phyloP scores from a whole-genome alignment of 805 yeast genomes.

The Lipomyces starkeyi region DNA sequence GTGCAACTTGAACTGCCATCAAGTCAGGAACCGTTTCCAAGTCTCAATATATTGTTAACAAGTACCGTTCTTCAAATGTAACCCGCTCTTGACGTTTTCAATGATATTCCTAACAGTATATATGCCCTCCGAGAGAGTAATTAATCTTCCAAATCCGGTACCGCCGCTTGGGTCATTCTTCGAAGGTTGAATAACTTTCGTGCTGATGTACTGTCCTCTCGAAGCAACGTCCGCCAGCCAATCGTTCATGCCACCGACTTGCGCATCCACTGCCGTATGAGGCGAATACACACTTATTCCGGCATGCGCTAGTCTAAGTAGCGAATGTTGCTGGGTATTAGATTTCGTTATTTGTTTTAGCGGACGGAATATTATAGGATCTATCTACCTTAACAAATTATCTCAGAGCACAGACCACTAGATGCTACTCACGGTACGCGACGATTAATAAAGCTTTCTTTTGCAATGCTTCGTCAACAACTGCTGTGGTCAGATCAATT shows the following conservation, averaged over 20 bases:
- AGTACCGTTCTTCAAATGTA: slow-evolving; percentile 54
- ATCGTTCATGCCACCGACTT: slow-evolving; percentile 90
- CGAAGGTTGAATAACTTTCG: slow-evolving; percentile 73
- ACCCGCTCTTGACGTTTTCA: slow-evolving; percentile 39
- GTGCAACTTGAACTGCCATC: slow-evolving; percentile 65
- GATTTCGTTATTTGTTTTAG: slow-evolving; percentile 70
- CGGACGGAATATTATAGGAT: slow-evolving; percentile 92
- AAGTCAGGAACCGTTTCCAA: neutral
- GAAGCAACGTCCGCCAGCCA: slow-evolving; percentile 75
- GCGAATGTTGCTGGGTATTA: slow-evolving; percentile 82
- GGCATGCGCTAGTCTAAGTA: slow-evolving; percentile 71
- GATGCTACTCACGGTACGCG: slow-evolving; percentile 63
- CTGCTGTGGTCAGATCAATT: slow-evolving; percentile 81
- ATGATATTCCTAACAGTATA: slow-evolving; percentile 16
- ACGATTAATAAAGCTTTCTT: slow-evolving; percentile 60
- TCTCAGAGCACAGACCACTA: too few relatives aligned
- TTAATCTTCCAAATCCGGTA: slow-evolving; percentile 49
- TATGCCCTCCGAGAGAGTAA: slow-evolving; percentile 57
- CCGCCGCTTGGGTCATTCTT: slow-evolving; percentile 50
- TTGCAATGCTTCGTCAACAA: slow-evolving; percentile 81
- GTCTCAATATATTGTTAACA: neutral
- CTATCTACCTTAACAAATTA: slow-evolving; percentile 10
- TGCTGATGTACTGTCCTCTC: slow-evolving; percentile 33
- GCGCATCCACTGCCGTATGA: slow-evolving; percentile 95
- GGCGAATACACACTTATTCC: slow-evolving; percentile 93